Base-by-base conservation (phyloP, 2,329 filamentous ascomycete species). In the Cladosporium sp. region DNA sequence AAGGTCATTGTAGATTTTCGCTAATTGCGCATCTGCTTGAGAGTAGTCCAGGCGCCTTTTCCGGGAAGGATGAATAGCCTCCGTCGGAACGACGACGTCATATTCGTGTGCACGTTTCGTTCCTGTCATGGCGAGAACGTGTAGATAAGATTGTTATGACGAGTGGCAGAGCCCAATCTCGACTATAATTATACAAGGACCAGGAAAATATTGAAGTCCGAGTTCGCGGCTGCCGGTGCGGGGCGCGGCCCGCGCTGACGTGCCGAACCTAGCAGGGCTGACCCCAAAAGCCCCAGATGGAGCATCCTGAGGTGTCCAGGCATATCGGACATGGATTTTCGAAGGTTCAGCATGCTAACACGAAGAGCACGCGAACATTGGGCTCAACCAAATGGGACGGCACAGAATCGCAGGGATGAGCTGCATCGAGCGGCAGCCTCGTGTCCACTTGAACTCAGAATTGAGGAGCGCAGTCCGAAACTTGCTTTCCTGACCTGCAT, bases 1-100 rank as follows among this genome's bases (percentile, higher is more conserved):
- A 7, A 81, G 71, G 60, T 78, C 71, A 55, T 76, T 75, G 66
- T 78, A 79, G 45, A 79, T 74, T 63, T 73, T 73, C 36, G 75
- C 75, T 15, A 80, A 71, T 63, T 76, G 72, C 51, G 73, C 64
- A 61, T 78, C 72, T 34, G 71, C 72, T 60, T 76, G 71, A 43
- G 70, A 73, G 61, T 73, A 70, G 62, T 71, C 67, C 28, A 70
- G 59, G 30, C 69, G 68, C 40, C 68, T 71, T 60, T 69, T 72
- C 19, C 68, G 64, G 28, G 67, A 65, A 9, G 68, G 66, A 58
- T 70, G 68, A 12, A 71, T 59, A 51, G 63, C 58, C 22, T 67
- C 62, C 11, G 58, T 55, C 14, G 45, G 52, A 14, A 42, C 54
- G 39, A 42, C 60, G 47, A 43, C 51, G 30, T 64, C 61, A n/a